Evolutionary conservation across 2,329 filamentous ascomycete genomes (phyloP).

Genomic region (Pseudovirgaria hyperparasitica): DNA sequence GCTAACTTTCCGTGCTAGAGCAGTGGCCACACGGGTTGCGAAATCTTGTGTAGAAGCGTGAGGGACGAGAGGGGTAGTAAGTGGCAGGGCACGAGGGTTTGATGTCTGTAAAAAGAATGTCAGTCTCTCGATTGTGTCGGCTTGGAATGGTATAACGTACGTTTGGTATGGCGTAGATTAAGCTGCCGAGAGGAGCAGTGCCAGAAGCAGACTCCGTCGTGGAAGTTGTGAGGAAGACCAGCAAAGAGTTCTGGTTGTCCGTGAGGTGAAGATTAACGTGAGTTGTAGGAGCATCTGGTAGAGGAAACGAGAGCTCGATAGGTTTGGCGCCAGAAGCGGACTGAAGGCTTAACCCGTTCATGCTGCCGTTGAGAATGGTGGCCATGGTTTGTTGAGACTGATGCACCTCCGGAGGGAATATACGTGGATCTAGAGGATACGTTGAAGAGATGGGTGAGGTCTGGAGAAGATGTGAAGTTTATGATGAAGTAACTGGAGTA

Average conservation of each 20-base stretch:
- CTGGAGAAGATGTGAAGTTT: conserved; percentile 4
- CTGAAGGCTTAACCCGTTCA: conserved; percentile 1
- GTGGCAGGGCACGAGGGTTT: conserved; percentile 41
- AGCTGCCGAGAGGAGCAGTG: conserved; percentile 55
- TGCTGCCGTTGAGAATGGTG: conserved; percentile 7
- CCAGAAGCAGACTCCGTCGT: conserved; percentile 26
- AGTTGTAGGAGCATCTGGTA: conserved; percentile 44
- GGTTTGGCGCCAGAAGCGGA: conserved; percentile 20
- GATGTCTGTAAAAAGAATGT: conserved; percentile 16
- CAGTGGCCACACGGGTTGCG: conserved; percentile 69
- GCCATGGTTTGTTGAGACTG: conserved; percentile 10
- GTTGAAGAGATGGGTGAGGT: conserved; percentile 1
- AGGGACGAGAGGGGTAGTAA: conserved; percentile 69
- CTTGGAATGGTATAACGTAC: conserved; percentile 35
- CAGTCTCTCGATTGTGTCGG: conserved; percentile 17
- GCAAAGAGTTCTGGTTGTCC: conserved; percentile 36
- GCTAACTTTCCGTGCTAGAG: conserved; percentile 59
- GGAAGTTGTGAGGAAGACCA: conserved; percentile 44
- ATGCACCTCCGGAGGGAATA: too few relatives aligned
- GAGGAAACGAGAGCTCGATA: conserved; percentile 42
- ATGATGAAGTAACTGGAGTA: conserved; percentile 1
- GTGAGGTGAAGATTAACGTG: conserved; percentile 47
- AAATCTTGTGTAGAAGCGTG: conserved; percentile 73
- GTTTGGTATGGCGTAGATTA: conserved; percentile 88
- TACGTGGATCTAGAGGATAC: background rate